Evolutionary conservation across 192 early-diverging fungal species (phyloP), one percentile per base, ranked within the genome.

Genomic region (Glomus cerebriforme): DNA sequence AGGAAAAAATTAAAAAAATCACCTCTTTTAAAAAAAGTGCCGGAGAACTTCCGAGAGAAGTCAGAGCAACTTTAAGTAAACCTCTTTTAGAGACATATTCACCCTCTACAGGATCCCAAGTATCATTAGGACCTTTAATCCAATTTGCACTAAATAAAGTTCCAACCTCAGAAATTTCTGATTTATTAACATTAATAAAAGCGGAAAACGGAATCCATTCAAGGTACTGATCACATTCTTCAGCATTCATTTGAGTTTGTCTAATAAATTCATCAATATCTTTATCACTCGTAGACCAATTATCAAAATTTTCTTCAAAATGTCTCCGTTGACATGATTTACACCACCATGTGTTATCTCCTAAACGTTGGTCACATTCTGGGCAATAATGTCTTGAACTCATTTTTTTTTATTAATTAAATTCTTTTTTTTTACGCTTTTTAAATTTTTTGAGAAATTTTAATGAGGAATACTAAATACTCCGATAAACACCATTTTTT

Each of bases 101-200:
- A 24, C 54, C 17, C 32, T 67, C 67, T 32, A 37, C 26, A 1
- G 27, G 27, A 39, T 69, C 66, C 77, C 75, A 77, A 19, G 32
- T 13, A 49, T 77, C 63, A 19, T 10, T 62, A 7, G 64, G 64
- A 9, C 75, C 75, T 34, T 54, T 67, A 15, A 26, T 66, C 75
- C 75, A 77, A 66, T 49, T 77, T 12, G 62, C 75, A 17, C 62
- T 67, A 65, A 45, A 77, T n/a, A 66, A 27, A 31, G n/a, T 66
- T 34, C 63, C 75, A 15, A 67, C 17, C 2, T 49, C 64, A 1
- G 63, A 26, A 35, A 27, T 31, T 19, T 64, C 64, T 27, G 45
- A 77, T 49, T 77, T 67, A 31, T 47, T 39, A 10, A 77, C 32
- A 65, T 26, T 39, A 3, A 67, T 77, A 45, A 77, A 66, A 45